These are phyloP conservation scores for Ashbya aceris DNA, from an alignment of 1,139 yeast species.

Conservation along the genomic window DNA sequence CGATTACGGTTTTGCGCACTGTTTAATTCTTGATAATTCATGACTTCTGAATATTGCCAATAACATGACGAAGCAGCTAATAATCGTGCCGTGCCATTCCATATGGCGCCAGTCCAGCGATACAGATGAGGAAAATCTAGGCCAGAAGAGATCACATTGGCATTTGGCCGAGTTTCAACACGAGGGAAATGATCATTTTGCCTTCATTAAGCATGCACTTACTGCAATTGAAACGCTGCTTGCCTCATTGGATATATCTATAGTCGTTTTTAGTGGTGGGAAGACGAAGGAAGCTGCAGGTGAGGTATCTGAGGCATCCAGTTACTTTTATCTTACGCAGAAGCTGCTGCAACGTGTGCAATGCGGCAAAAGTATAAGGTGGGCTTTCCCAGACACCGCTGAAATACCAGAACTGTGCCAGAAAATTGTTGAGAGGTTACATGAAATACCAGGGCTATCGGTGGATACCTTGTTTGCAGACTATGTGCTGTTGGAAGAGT, in stretches of 20 bases:
- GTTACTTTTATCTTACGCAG: slow-evolving; percentile 36
- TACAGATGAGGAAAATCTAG: slow-evolving; percentile 28
- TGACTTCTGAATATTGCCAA: not conserved
- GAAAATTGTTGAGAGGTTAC: slow-evolving; percentile 7
- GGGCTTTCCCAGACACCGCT: slow-evolving; percentile 10
- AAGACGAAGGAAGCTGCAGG: slow-evolving; percentile 50
- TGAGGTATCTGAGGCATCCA: slow-evolving; percentile 50
- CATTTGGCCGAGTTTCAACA: slow-evolving; percentile 53
- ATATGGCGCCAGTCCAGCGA: slow-evolving; percentile 40
- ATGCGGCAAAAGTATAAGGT: slow-evolving; percentile 6
- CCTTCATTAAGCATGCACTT: slow-evolving; percentile 56
- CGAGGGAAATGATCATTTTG: slow-evolving; percentile 58
- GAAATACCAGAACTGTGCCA: slow-evolving; percentile 10
- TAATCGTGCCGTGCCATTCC: slow-evolving; percentile 62
- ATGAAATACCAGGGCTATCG: slow-evolving; percentile 4
- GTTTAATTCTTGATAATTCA: no score
- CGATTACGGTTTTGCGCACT: not conserved
- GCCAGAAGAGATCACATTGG: slow-evolving; percentile 48
- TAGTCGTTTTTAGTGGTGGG: slow-evolving; percentile 60
- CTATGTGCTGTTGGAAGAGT: slow-evolving; percentile 43
- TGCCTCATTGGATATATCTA: slow-evolving; percentile 25
- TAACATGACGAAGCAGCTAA: slow-evolving; percentile 28
- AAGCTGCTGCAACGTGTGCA: slow-evolving; percentile 14
- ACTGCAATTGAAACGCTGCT: slow-evolving; percentile 31
- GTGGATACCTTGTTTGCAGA: slow-evolving; percentile 12